Percentiles rank a stretch among this genome's conserved stretches.
These are phyloP conservation scores for Dysphania ambrosioides DNA, from an alignment of 148 eudicot genomes.

Conservation along the genomic window DNA sequence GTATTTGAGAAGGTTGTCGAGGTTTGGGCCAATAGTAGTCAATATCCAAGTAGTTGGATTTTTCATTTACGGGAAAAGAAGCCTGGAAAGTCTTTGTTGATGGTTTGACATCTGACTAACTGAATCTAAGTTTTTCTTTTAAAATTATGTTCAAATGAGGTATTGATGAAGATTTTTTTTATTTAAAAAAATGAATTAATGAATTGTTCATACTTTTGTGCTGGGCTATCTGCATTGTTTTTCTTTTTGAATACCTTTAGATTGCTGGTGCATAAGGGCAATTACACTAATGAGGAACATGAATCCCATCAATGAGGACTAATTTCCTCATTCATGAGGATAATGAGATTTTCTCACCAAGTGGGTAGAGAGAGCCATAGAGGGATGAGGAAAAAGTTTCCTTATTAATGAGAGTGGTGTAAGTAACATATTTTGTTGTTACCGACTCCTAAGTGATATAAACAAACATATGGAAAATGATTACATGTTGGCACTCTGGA, in stretches of 20 bases:
- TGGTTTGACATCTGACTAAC: constrained; percentile 70
- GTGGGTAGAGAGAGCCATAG: too few relatives aligned
- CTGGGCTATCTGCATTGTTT: neutral
- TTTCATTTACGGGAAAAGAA: constrained; percentile 91
- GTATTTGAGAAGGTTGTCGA: constrained; percentile 81
- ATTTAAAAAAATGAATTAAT: too few relatives aligned
- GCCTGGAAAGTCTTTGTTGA: constrained; percentile 90
- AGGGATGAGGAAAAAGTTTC: too few relatives aligned
- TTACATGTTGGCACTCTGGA: neutral
- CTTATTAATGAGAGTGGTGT: too few relatives aligned
- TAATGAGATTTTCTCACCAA: too few relatives aligned
- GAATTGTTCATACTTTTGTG: neutral
- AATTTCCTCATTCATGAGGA: too few relatives aligned
- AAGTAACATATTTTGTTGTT: too few relatives aligned
- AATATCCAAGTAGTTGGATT: constrained; percentile 87
- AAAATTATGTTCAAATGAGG: neutral
- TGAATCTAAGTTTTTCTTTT: neutral
- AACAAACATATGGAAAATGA: neutral
- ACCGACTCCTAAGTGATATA: neutral
- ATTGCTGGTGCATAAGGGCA: neutral
- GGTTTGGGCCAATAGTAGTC: constrained; percentile 90
- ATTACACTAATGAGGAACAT: too few relatives aligned
- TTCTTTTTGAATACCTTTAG: neutral
- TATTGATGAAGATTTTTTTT: neutral
- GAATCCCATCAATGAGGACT: too few relatives aligned